Evolutionary conservation across 1,284 basidiomycete genomes (phyloP), one percentile per base, ranked within the genome.

Genomic region (Xerocomus nothofagi): DNA sequence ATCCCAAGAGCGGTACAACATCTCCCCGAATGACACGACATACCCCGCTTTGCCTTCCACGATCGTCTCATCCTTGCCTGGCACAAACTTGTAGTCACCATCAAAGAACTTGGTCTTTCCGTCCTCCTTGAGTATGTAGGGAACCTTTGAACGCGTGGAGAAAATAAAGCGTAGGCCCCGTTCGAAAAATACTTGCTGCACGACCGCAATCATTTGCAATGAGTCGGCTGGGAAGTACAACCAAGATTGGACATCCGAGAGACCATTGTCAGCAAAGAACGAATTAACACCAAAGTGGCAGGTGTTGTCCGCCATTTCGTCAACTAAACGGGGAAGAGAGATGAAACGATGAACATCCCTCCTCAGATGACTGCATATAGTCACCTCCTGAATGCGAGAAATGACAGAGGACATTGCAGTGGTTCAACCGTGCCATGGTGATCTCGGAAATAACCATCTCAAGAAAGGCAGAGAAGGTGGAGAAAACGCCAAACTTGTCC

Each of bases 391-490:
- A 86, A 71, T 93, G 91, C 21, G 89, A 92, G 74, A 92, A 93
- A 71, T 93, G 90, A 62, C 78, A 86, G 26, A 93, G 78, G 15
- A 93, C 82, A 63, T 93, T 93, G 74, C 88, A 89, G 62, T 86
- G 79, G 70, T 92, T 92, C 62, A 92, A 69, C 47, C 89, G 80
- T 15, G 91, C 91, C 91, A 93, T 93, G n/a, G 90, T 92, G 49
- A 91, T 73, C 66, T 93, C 91, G 3, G 89, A 91, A 51, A 92
- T 70, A 51, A 88, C 74, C 91, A 93, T 93, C 76, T 93, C 90
- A 53, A 91, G 74, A 76, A 93, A 93, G 5, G 91, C 90, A 42
- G 86, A 88, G 73, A 93, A 93, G 6, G 90, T 93, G 20, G 87
- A 90, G 74, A 89, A 90, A 52, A 91, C 86, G 58, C 86, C 87